phyloP scores from a whole-genome alignment of 169 alveolate species.

The Cryptosporidium viatorum region DNA sequence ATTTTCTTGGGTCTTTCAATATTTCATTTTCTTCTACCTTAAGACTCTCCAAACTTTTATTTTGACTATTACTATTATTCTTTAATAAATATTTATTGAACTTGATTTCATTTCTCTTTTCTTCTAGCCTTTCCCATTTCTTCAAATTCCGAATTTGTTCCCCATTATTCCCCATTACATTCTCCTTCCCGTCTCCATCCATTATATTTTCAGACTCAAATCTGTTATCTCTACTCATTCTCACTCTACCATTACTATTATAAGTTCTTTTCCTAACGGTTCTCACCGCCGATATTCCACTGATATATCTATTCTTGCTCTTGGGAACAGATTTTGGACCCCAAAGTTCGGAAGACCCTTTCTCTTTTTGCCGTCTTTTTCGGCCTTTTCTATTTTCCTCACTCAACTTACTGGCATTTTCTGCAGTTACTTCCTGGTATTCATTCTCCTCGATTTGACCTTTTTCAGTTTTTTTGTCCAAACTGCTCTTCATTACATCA shows the following conservation, averaged over 20 bases:
- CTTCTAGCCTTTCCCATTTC: conserved; percentile 65
- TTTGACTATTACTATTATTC: background rate
- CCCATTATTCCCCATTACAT: background rate
- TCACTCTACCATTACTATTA: conserved; percentile 59
- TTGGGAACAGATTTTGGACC: conserved; percentile 67
- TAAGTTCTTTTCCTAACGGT: conserved; percentile 41
- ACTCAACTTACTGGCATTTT: background rate
- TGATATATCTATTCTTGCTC: conserved; percentile 47
- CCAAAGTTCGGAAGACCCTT: conserved; percentile 49
- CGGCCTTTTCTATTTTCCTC: background rate
- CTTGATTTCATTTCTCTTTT: conserved; percentile 42
- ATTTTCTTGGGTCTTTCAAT: background rate
- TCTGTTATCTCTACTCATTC: background rate
- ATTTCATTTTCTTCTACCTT: background rate
- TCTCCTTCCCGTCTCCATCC: background rate
- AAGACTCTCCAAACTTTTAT: background rate
- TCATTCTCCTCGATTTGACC: background rate
- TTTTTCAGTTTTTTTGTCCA: background rate
- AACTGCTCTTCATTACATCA: background rate
- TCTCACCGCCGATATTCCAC: conserved; percentile 37
- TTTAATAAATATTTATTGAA: conserved; percentile 21
- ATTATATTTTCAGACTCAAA: background rate
- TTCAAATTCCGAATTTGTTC: conserved; percentile 22
- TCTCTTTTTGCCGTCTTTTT: background rate
- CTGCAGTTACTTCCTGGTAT: background rate